A percentile compares a stretch with the other conserved stretches of the same genome.
These are phyloP conservation scores for Kodamaea alishanica DNA, from an alignment of 1,139 yeast species.

Conservation along the genomic window DNA sequence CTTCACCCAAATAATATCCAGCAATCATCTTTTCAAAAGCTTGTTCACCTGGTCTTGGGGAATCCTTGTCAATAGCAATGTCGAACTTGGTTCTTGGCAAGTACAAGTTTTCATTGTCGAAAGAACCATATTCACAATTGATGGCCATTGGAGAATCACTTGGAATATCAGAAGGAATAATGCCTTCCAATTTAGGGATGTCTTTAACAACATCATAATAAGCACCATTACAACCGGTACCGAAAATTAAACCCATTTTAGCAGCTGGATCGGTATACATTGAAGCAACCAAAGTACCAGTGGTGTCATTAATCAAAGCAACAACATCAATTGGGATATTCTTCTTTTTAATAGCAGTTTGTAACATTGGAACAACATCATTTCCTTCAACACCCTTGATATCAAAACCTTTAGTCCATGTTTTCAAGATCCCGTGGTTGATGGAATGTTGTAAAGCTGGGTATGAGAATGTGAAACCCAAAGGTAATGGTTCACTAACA, in stretches of 20 bases:
- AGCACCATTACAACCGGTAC: constrained; percentile 98
- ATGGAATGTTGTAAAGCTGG: constrained; percentile 86
- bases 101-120: constrained; percentile 80
- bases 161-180: constrained; percentile 58
- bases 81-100: constrained; percentile 93
- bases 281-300: constrained; percentile 96
- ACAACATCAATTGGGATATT: constrained; percentile 79
- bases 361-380: constrained; percentile 91
- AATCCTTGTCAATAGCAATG: constrained; percentile 69
- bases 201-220: constrained; percentile 75
- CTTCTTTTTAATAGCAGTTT: constrained; percentile 60
- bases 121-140: constrained; percentile 98
- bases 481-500: constrained; percentile 50
- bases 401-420: constrained; percentile 99
- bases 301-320: constrained; percentile 93
- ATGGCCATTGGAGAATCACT: constrained; percentile 81
- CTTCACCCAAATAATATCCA: constrained; percentile 93
- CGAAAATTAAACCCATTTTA: constrained; percentile 93
- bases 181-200: constrained; percentile 82
- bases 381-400: constrained; percentile 91
- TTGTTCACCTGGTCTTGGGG: constrained; percentile 97
- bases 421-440: constrained; percentile 81
- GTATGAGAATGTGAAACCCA: constrained; percentile 94
- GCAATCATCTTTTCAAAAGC: constrained; percentile 96
- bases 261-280: constrained; percentile 86